Evolutionary conservation across 2,329 filamentous ascomycete genomes (phyloP), one percentile per base, ranked within the genome.

Genomic region (Penicillium decumbens): DNA sequence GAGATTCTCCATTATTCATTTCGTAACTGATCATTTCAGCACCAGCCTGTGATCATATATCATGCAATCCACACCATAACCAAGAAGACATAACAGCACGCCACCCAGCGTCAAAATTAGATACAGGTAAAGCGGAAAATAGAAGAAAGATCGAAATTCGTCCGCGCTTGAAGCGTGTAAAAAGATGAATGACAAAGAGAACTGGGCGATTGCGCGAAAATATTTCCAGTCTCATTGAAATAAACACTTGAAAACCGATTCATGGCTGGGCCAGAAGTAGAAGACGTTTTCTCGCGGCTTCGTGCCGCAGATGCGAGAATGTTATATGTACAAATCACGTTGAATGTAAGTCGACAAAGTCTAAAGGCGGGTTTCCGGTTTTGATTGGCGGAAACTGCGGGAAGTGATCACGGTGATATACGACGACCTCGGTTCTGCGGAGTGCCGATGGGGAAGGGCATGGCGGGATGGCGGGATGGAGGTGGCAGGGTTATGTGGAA

Each of bases 271-370:
- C 27, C 27, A 29, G 27, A 18, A 18, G 15, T 18, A 23, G 10
- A 29, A 9, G 27, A 28, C 3, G 27, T 28, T 28, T 28, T 28
- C 27, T 28, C 27, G 27, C 27, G 27, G 27, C 6, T 27, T 7
- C 3, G 7, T 3, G 4, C 33, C 23, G 15, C 33, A 50, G 51
- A 60, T 62, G 57, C 55, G 50, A 63, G 42, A 55, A 20, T 37
- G 15, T 42, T 60, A 68, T 68, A 68, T 68, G 60, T 67, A 68
- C 64, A 68, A 59, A 56, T 51, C 60, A 62, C 58, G 57, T 59
- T 62, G 51, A 57, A 59, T 60, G 55, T 59, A 58, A 53, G 54
- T 47, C 43, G 52, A 51, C 47, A 51, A 56, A 38, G 52, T 60
- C 54, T 57, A 53, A 47, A 44, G 52, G 40, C 42, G 40, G 47